Evolutionary conservation across 2,329 filamentous ascomycete genomes (phyloP), one percentile per base, ranked within the genome.

Genomic region (Fusarium dlaminii): DNA sequence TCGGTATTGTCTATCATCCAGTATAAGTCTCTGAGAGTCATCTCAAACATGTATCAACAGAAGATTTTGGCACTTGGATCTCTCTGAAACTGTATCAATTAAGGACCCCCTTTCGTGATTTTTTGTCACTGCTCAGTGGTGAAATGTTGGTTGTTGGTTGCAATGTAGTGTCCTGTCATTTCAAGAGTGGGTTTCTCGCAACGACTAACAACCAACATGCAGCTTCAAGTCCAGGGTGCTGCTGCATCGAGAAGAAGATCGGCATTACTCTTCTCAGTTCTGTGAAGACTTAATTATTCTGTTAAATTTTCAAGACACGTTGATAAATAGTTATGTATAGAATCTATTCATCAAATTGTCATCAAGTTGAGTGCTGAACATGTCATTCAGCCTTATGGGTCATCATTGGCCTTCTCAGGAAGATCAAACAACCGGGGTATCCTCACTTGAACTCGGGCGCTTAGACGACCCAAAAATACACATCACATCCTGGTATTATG

Each of bases 391-490:
- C 66, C 64, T 48, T 63, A 37, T n/a, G 15, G 18, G 17, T 9
- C 48, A 36, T 10, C 14, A 37, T 39, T 42, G 24, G 29, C 15
- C 20, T 32, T 9, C 13, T 17, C n/a, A 29, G 20, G 17, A 20
- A 20, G n/a, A 36, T 30, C 22, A 49, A 34, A 32, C 27, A 30
- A 43, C 37, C 17, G 7, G 64, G 43, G 24, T 57, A 40, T 43
- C 61, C 45, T 59, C 45, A 39, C 39, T 34, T 36, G 40, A 36
- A 32, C 18, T 34, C 15, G 43, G 66, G 66, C 66, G 66, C 66
- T 64, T 70, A 69, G 13, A 46, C 15, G 22, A n/a, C 27, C 57
- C 49, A 69, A 69, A 69, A 69, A 60, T 66, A 60, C 5, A 60
- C 10, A 29, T 51, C 39, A 52, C 22, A 58, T 15, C 36, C 55